Evolutionary conservation across 1,139 yeast species (phyloP).

Genomic region (Candida tropicalis): DNA sequence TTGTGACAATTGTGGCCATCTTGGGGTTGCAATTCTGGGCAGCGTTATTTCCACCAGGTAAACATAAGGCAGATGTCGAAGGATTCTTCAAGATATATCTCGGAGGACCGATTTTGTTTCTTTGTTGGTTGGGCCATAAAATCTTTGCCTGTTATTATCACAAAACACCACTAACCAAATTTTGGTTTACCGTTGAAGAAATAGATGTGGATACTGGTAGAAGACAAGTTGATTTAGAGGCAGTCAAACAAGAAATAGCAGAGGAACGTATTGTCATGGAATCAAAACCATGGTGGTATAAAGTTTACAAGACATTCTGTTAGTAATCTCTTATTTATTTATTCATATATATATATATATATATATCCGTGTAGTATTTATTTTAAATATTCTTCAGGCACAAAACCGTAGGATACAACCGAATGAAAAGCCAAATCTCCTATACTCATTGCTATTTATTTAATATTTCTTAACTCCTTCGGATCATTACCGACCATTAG

Average conservation of each 20-base stretch:
- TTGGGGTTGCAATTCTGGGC: conserved; percentile 43
- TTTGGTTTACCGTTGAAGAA: conserved; percentile 35
- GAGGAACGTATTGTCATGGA: conserved; percentile 28
- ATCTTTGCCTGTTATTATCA: conserved; percentile 26
- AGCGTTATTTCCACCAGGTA: conserved; percentile 39
- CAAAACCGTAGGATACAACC: no score
- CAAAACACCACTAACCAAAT: conserved; percentile 28
- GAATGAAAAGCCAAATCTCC: no score
- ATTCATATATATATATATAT: background rate
- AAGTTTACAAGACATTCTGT: conserved; percentile 27
- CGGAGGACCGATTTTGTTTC: conserved; percentile 32
- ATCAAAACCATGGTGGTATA: conserved; percentile 26
- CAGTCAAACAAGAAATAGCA: conserved; percentile 39
- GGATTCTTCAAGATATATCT: conserved; percentile 37
- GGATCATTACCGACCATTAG: background rate
- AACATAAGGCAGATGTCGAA: conserved; percentile 25
- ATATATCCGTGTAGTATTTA: background rate
- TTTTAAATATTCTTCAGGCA: no score
- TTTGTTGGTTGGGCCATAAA: conserved; percentile 36
- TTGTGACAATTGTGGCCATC: conserved; percentile 26
- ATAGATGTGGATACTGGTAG: conserved; percentile 48
- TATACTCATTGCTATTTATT: no score
- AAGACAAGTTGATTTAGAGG: conserved; percentile 42
- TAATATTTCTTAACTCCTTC: background rate
- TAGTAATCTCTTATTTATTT: conserved; percentile 9